Conservation (phyloP, 2,329 filamentous ascomycete genomes). For the Aspergillus udagawae region DNA sequence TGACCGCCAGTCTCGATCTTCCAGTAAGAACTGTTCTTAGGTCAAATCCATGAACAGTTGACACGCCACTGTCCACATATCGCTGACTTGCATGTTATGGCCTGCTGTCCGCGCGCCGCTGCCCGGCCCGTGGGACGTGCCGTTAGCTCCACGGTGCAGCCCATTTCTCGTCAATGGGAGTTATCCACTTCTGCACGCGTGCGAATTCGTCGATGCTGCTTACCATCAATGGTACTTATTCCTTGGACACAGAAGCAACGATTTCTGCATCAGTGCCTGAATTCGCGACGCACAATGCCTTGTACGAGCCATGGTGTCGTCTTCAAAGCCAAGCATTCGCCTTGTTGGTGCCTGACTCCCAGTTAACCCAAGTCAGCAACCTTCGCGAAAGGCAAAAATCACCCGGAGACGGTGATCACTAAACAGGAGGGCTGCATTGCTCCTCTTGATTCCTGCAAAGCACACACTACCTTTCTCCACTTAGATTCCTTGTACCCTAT, state of each 20-base stretch:
- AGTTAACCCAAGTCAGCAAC: neutral
- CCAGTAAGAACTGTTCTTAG: conserved; percentile 20
- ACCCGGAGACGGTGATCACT: neutral
- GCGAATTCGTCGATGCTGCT: conserved; percentile 14
- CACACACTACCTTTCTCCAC: conserved; percentile 3
- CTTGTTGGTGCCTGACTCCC: neutral
- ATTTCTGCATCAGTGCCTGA: conserved; percentile 22
- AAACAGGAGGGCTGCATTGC: neutral
- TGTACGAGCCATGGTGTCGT: conserved; percentile 7
- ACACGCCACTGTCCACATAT: conserved; percentile 7
- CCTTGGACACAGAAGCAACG: conserved; percentile 1
- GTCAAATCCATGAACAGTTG: conserved; percentile 10
- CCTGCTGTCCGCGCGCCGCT: conserved; percentile 20
- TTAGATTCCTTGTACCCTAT: conserved; percentile 1
- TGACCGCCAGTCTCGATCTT: conserved; percentile 21
- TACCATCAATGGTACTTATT: neutral
- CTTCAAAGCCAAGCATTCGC: neutral
- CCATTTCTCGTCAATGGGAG: conserved; percentile 7
- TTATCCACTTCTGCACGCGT: conserved; percentile 20
- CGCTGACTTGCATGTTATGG: conserved; percentile 19
- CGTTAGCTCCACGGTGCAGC: conserved; percentile 18
- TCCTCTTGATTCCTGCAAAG: neutral
- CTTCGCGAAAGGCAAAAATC: neutral
- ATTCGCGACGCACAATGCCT: conserved; percentile 4
- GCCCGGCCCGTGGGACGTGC: conserved; percentile 22